phyloP scores from a whole-genome alignment of 768 basidiomycete species.

The Boletus pseudo-olivaceus region DNA sequence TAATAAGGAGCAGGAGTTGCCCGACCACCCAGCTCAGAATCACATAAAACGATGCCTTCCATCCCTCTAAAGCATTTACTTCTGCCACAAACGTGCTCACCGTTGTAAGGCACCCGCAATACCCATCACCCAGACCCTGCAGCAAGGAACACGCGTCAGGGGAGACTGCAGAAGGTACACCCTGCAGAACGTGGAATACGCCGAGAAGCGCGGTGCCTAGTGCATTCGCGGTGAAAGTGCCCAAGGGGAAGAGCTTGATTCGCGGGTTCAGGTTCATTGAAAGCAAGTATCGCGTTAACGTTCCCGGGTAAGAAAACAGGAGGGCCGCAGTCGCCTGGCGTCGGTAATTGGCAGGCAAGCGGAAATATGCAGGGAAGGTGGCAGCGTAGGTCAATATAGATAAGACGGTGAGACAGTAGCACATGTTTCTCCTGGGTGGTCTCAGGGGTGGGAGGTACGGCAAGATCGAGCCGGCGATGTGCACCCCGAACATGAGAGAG shows the following conservation, averaged over 20 bases:
- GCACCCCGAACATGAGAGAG: slow-evolving; percentile 72
- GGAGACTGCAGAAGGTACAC: slow-evolving; percentile 39
- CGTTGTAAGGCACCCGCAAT: slow-evolving; percentile 93
- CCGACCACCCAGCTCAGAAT: slow-evolving; percentile 63
- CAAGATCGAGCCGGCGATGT: slow-evolving; percentile 46
- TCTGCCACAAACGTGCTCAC: slow-evolving; percentile 92
- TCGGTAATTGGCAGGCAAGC: slow-evolving; percentile 64
- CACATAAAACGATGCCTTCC: slow-evolving; percentile 68
- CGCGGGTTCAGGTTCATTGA: slow-evolving; percentile 68
- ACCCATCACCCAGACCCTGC: slow-evolving; percentile 85
- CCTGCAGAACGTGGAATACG: slow-evolving; percentile 68
- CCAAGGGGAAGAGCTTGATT: slow-evolving; percentile 62
- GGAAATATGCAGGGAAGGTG: slow-evolving; percentile 75
- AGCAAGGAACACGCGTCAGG: slow-evolving; percentile 63
- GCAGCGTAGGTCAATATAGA: slow-evolving; percentile 70
- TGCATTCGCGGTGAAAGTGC: slow-evolving; percentile 74
- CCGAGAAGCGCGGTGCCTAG: slow-evolving; percentile 83
- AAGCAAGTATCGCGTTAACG: slow-evolving; percentile 78
- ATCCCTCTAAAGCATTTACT: slow-evolving; percentile 49
- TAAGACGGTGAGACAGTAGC: slow-evolving; percentile 49
- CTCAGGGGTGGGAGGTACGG: slow-evolving; percentile 41
- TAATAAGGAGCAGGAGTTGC: slow-evolving; percentile 66
- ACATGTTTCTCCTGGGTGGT: slow-evolving; percentile 43
- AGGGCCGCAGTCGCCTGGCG: slow-evolving; percentile 83
- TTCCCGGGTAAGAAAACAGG: slow-evolving; percentile 86